Evolutionary conservation across 441 rosid species (phyloP).

Genomic region (Adansonia grandidieri): DNA sequence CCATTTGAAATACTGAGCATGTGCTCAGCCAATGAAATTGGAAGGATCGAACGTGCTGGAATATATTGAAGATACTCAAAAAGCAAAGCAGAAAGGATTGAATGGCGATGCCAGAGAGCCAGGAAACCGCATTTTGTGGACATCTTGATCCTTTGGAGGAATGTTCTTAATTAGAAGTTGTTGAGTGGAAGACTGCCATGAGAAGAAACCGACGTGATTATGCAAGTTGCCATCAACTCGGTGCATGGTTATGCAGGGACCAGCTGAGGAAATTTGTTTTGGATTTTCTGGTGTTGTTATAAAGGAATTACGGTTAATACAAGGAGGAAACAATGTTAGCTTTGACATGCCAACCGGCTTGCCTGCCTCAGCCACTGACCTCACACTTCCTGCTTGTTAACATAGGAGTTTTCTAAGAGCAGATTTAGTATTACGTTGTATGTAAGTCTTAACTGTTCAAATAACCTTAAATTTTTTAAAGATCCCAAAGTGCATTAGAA

Average conservation of each 20-base stretch:
- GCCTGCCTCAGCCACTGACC: conserved; percentile 28
- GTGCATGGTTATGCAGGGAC: background rate
- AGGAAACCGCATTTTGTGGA: conserved; percentile 32
- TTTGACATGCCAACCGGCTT: conserved; percentile 29
- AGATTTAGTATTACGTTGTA: background rate
- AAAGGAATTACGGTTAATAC: background rate
- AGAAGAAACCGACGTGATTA: conserved; percentile 21
- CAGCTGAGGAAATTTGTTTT: background rate
- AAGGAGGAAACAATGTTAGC: conserved; percentile 14
- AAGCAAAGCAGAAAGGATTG: conserved; percentile 57
- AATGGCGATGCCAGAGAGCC: conserved; percentile 66
- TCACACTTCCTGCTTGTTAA: conserved; percentile 22
- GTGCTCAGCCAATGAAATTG: too few relatives aligned
- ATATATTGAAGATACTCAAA: too few relatives aligned
- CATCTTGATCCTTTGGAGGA: conserved; percentile 35
- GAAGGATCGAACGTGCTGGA: too few relatives aligned
- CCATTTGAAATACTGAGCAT: too few relatives aligned
- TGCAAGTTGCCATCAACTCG: conserved; percentile 29
- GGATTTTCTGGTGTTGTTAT: background rate
- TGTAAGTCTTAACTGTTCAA: background rate
- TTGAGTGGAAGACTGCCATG: conserved; percentile 25
- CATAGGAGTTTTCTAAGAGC: background rate
- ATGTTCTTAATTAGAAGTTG: conserved; percentile 23
- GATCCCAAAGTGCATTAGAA: background rate
- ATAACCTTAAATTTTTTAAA: background rate